These are phyloP conservation scores for Dipodascus albidus DNA, from an alignment of 805 yeast genomes.

Conservation along the genomic window DNA sequence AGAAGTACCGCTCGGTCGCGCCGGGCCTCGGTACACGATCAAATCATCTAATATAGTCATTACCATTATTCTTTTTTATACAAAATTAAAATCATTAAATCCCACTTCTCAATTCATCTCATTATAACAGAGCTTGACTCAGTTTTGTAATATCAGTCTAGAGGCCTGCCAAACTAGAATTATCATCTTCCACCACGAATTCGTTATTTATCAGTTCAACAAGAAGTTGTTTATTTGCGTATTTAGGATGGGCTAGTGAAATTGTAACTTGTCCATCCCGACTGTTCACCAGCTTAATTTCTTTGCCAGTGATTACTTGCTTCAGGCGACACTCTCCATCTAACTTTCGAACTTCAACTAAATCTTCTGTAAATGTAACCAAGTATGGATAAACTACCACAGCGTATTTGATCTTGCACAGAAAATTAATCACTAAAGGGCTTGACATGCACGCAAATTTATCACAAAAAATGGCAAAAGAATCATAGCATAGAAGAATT, in stretches of 20 bases:
- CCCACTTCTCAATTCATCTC: no score
- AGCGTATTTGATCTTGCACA: conserved; percentile 24
- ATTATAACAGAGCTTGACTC: no score
- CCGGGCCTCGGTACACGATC: no score
- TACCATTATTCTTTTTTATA: no score
- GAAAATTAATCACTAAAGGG: conserved; percentile 31
- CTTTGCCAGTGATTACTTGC: conserved; percentile 67
- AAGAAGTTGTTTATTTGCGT: conserved; percentile 50
- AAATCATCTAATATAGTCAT: no score
- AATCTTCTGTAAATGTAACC: conserved; percentile 49
- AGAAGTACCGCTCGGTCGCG: no score
- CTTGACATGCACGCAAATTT: conserved; percentile 32
- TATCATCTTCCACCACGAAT: conserved; percentile 20
- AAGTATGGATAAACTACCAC: conserved; percentile 37
- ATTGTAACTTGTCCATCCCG: conserved; percentile 30
- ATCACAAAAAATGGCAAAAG: conserved; percentile 57
- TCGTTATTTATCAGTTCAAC: conserved; percentile 28
- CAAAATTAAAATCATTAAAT: no score
- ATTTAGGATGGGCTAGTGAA: conserved; percentile 53
- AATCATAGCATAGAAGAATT: conserved; percentile 55
- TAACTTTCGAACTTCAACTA: conserved; percentile 58
- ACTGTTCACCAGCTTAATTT: conserved; percentile 36
- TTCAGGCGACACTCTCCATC: conserved; percentile 31
- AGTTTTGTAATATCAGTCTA: no score
- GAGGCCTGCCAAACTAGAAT: conserved; percentile 14